Percentiles rank a stretch among this genome's conserved stretches.
phyloP scores from a whole-genome alignment of 1,139 yeast species.

The Meyerozyma carpophila region DNA sequence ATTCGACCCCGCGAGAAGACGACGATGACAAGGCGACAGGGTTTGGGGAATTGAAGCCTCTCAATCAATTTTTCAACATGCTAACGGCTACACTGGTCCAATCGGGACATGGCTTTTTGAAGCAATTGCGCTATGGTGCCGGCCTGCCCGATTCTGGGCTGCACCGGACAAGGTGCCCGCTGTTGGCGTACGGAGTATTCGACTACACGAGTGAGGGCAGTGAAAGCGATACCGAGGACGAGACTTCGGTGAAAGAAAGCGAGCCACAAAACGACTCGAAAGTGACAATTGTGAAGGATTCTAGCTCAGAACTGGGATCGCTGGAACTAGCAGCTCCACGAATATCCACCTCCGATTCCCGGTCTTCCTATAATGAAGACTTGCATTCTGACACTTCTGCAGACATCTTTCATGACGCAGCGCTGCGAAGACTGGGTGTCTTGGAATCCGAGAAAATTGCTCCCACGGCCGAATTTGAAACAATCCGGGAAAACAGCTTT shows the following conservation, averaged over 20 bases:
- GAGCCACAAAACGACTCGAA: background rate
- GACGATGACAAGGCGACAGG: slow-evolving; percentile 22
- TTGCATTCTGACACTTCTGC: background rate
- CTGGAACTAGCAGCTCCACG: background rate
- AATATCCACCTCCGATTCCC: background rate
- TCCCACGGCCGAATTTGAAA: background rate
- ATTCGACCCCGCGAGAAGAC: slow-evolving; percentile 2
- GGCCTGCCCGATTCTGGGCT: background rate
- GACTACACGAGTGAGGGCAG: background rate
- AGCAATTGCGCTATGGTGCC: background rate
- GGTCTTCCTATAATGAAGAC: background rate
- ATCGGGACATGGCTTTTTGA: background rate
- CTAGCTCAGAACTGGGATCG: no score
- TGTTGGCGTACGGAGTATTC: background rate
- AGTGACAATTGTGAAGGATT: no score
- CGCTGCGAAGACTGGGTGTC: background rate
- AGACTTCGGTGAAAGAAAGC: background rate
- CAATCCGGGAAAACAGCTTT: background rate
- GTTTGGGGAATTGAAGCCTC: slow-evolving; percentile 12
- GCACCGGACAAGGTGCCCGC: background rate
- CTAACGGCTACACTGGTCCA: background rate
- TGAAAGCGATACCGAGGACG: background rate
- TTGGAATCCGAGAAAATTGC: background rate
- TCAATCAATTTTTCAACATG: slow-evolving; percentile 11
- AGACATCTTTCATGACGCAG: background rate